Evolutionary conservation across 176 grass and related monocot species (phyloP), one percentile per base, ranked within the genome.

Genomic region (Aechmea fasciata): DNA sequence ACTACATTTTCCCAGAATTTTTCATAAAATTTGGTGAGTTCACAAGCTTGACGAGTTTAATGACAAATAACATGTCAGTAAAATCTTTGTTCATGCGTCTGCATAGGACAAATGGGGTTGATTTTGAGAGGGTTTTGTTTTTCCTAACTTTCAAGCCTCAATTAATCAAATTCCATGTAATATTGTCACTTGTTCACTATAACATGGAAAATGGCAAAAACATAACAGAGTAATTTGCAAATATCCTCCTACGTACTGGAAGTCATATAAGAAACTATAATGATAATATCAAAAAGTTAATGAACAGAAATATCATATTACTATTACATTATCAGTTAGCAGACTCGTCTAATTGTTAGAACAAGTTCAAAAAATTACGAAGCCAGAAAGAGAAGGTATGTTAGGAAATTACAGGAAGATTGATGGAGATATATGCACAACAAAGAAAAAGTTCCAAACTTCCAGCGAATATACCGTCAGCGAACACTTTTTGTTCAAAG

Each of bases 401-500:
- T 0, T 6, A 51, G 22, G 51, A 25, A 71, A 7, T 71, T 23
- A 28, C 4, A 48, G 13, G 17, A 66, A 13, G 64, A 6, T 29
- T 33, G 26, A 66, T 66, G 26, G 47, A 51, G 50, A 24, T 22
- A 63, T 25, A 49, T 26, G 1, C 11, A 65, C 2, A 3, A 62
- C 9, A 66, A 29, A 59, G 14, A 70, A 26, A 3, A 47, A 57
- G 2, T 53, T 66, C 13, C 29, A 73, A 49, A 63, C 19, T 53
- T 54, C 10, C 20, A 47, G 14, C 25, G 17, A 15, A 69, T 52
- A 64, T 73, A 96, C 92, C 92, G 84, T 89, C 73, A 64, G 10
- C 55, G 61, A 61, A 75, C 47, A 85, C 48, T 48, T 82, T 88
- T 75, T 82, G 63, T 50, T 84, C 77, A 67, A 90, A 88, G 11